A percentile compares a stretch with the other conserved stretches of the same genome.
Evolutionary conservation across 306 rosid genomes (phyloP).

Genomic region (Hippophae rhamnoides): DNA sequence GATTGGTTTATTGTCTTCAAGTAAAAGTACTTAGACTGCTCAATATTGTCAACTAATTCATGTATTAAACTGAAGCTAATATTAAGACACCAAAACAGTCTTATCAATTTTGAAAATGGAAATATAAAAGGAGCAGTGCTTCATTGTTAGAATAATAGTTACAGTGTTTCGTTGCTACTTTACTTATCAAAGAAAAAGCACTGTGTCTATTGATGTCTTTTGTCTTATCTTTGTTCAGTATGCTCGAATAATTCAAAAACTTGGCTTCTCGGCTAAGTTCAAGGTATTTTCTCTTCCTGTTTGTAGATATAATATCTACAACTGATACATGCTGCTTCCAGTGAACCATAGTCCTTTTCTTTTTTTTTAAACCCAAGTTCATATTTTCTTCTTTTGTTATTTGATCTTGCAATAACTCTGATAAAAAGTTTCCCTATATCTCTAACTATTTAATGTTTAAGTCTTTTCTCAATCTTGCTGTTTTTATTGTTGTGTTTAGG

Average conservation of each 20-base stretch:
- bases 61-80: too few species aligned
- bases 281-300: conserved; percentile 38
- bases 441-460: background rate
- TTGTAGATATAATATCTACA: background rate
- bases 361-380: background rate
- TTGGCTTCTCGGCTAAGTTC: conserved; percentile 78
- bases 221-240: conserved; percentile 44
- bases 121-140: too few species aligned
- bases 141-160: too few species aligned
- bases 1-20: too few species aligned
- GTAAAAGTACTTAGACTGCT: too few species aligned
- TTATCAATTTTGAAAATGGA: too few species aligned
- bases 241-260: conserved; percentile 89
- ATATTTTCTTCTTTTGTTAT: background rate
- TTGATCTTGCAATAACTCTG: background rate
- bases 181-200: background rate
- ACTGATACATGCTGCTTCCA: background rate
- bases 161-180: background rate
- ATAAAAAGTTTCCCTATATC: background rate
- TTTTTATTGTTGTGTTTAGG: conserved; percentile 25
- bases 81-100: too few species aligned
- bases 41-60: too few species aligned
- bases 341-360: background rate
- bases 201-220: background rate
- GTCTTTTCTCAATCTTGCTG: background rate